Evolutionary conservation across 768 basidiomycete genomes (phyloP), one percentile per base, ranked within the genome.

Genomic region (Suillus occidentalis): DNA sequence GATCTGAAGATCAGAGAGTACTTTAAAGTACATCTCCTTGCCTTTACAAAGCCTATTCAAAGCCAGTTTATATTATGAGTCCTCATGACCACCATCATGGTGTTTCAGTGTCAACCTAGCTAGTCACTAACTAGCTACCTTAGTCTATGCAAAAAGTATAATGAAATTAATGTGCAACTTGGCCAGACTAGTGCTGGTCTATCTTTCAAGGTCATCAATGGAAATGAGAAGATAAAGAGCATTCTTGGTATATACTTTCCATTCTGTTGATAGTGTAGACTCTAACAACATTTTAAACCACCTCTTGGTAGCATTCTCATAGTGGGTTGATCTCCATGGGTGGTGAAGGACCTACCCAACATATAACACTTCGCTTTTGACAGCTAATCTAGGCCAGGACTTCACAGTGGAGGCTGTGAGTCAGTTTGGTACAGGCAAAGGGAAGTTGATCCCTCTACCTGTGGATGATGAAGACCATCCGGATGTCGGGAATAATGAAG

Each of bases 361-460:
- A 0, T 59, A 59, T n/a, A 59, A 59, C 37, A 59, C 18, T 2
- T 39, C n/a, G 3, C 40, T 14, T 43, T 22, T 6, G 3, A 65
- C 50, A 3, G 60, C 50, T 20, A 22, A 65, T 43, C 47, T 37
- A 25, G 60, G 64, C 10, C 49, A 65, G 34, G 50, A 61, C 34
- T 65, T 61, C 13, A 9, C 64, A 40, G 64, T 52, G 4, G 52
- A 40, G 13, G 42, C 50, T 22, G 47, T 10, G 4, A 13, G 22
- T 25, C 47, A 12, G 22, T 49, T 49, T 49, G 43, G 37, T 18
- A 42, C 4, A 39, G 57, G 34, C 12, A 39, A 42, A n/a, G 57
- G 20, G 8, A 59, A 42, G 16, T 36, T 25, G 47, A 22, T 13
- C 9, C 12, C 47, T 45, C 45, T 8, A 18, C 45, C 3, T 36